phyloP scores from a whole-genome alignment of 1,284 basidiomycete genomes.

The Sanghuangporus sanghuang region DNA sequence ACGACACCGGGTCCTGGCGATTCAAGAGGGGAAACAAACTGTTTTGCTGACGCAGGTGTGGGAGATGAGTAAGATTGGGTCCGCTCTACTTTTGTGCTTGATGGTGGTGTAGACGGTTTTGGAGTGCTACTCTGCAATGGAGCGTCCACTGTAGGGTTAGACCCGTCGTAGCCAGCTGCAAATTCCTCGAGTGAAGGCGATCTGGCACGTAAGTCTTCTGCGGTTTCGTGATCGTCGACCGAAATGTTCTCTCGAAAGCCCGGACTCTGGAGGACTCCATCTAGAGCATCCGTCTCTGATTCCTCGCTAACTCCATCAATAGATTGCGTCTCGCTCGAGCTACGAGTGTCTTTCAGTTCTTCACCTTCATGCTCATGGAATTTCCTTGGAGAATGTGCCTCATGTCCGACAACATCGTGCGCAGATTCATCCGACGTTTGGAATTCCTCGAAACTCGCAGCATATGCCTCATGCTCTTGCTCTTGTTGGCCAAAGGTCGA shows the following conservation, averaged over 20 bases:
- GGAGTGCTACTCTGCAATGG: background rate
- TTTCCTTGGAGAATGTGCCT: background rate
- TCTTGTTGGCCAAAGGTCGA: slow-evolving; percentile 35
- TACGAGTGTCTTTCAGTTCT: background rate
- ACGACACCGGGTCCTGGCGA: slow-evolving; percentile 33
- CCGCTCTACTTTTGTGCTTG: background rate
- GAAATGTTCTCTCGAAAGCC: slow-evolving; percentile 13
- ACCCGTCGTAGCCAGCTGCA: background rate
- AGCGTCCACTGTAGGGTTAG: background rate
- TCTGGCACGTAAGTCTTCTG: background rate
- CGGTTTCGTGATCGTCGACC: slow-evolving; percentile 2
- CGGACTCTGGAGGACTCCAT: slow-evolving; percentile 2
- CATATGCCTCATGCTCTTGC: background rate
- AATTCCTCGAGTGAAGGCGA: background rate
- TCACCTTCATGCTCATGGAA: background rate
- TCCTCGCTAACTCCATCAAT: background rate
- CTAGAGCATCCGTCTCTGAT: background rate
- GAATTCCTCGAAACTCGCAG: background rate
- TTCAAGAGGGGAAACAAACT: slow-evolving; percentile 52
- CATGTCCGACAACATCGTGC: background rate
- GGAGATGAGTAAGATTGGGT: background rate
- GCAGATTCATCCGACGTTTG: background rate
- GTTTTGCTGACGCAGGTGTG: slow-evolving; percentile 24
- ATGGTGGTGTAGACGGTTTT: background rate
- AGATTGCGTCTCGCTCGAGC: background rate